Base-by-base conservation (phyloP, 2,329 filamentous ascomycete species). In the Apiospora hydei region DNA sequence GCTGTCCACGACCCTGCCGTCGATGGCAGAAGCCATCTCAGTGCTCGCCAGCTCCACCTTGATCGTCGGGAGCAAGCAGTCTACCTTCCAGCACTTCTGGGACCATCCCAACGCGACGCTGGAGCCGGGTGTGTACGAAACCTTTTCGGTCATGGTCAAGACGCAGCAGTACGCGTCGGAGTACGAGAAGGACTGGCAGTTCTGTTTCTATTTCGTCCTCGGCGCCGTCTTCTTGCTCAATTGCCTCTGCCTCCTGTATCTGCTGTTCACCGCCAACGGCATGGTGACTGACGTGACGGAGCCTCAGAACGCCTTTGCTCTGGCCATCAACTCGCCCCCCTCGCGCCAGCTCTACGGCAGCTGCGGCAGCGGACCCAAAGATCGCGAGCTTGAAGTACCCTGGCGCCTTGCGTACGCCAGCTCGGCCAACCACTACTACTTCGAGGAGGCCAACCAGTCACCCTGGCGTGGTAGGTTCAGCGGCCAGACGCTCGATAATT, bases 281-380 rank as follows among this genome's bases (percentile, higher is more conserved):
- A 87, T 94, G 30, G 89, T 96, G 10, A 95, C 92, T 0, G 94
- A 96, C 82, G 95, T 93, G 78, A 93, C 91, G 0, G 93, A 96
- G 77, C 92, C 93, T 0, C 89, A 92, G 70, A 95, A 95, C 78
- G 83, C 95, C 2, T 95, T 95, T 77, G 85, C 90, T 0, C 82
- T 95, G 0, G 91, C 92, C 1, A 85, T 95, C 70, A 94, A 94
- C 77, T 83, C 82, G 70, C 82, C 84, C 1, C 82, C 83, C 3
- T 83, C 81, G 51, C 71, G 72, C 5, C 79, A 79, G 24, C 74
- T 85, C 64, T 77, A 81, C 44, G 83, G 83, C 0, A 81, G 79
- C 72, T 85, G 83, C 72, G 83, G 82, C 3, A 80, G 79, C 0
- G 83, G 81, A 0, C 83, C 84, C 0, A 72, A 77, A 43, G 78